Base-by-base conservation (phyloP, 805 yeast species). In the Osmozyma mogii region DNA sequence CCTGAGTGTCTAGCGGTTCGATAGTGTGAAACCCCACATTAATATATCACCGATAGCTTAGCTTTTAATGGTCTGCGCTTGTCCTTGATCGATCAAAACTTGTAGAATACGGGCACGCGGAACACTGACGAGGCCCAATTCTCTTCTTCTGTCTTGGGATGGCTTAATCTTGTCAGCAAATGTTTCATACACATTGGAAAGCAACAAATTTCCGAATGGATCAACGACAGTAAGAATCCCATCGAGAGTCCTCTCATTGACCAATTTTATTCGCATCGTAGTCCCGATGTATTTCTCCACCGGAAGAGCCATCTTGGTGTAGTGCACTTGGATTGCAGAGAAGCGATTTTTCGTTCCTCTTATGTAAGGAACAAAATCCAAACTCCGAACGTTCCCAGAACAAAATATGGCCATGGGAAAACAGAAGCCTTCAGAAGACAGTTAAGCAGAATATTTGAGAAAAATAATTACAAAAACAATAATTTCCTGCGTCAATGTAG, bases 171-270 rank as follows among this genome's bases (percentile, higher is more conserved):
- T 44, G 32, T 58, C 65, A 4, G 22, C 30, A 1, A 61, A 49
- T 9, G 49, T 51, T 34, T 63, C 70, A 27, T 31, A 43, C 5
- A 52, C 58, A 30, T 59, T 50, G n/a, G 57, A 46, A 27, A 63
- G 30, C 9, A 63, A 44, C 26, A 63, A 33, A 37, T 63, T 61
- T 4, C 70, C 70, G 43, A 60, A 63, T 1, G 67, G 66, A 35
- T 63, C 70, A 10, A 62, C 52, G 1, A 54, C 67, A 0, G 65
- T 52, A 27, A 63, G 45, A 3, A 54, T 37, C 1, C 70, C 70
- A 12, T 54, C 59, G n/a, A 63, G 35, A 4, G 44, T 37, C 15
- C 68, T 38, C 7, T 47, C 36, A 32, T 63, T 67, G 1, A 36
- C 38, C 20, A 60, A 41, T 12, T 39, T 35, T 11, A 63, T 34